A percentile compares a stretch with the other conserved stretches of the same genome.
These are phyloP conservation scores for Ilyonectria sp. DNA, from an alignment of 2,329 filamentous ascomycete genomes.

Conservation along the genomic window DNA sequence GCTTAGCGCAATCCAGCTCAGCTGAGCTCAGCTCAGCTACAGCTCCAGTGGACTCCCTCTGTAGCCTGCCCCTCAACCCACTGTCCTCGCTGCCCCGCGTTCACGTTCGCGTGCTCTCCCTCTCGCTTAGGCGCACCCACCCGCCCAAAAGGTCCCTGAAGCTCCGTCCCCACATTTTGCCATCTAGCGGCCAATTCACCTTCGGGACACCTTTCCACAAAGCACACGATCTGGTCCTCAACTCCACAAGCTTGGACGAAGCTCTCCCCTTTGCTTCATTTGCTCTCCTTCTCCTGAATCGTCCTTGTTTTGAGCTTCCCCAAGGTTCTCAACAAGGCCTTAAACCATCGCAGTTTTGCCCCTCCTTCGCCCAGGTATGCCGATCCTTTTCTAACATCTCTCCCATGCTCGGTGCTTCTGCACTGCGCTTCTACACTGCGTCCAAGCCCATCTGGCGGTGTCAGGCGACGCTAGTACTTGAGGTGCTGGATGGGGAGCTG, in stretches of 20 bases:
- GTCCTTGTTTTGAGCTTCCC: slow-evolving; percentile 41
- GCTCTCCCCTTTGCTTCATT: slow-evolving; percentile 33
- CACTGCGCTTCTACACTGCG: slow-evolving; percentile 8
- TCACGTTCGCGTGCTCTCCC: slow-evolving; percentile 22
- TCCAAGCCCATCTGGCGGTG: slow-evolving; percentile 37
- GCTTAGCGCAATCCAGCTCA: slow-evolving; percentile 1
- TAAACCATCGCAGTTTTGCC: slow-evolving; percentile 22
- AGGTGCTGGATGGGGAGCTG: slow-evolving; percentile 27
- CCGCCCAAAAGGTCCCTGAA: slow-evolving; percentile 37
- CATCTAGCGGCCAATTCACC: slow-evolving; percentile 42
- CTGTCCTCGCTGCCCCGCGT: slow-evolving; percentile 44
- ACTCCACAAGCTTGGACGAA: slow-evolving; percentile 43
- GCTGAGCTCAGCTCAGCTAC: slow-evolving; percentile 22
- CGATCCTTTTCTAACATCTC: neutral
- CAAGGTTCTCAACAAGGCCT: slow-evolving; percentile 42
- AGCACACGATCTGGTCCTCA: slow-evolving; percentile 47
- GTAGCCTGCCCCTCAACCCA: slow-evolving; percentile 20
- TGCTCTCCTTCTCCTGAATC: slow-evolving; percentile 23
- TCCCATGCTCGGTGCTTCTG: neutral
- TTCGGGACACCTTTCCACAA: slow-evolving; percentile 56
- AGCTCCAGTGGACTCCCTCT: slow-evolving; percentile 29
- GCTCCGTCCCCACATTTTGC: slow-evolving; percentile 46
- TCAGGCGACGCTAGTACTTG: slow-evolving; percentile 21
- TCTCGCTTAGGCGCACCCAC: slow-evolving; percentile 32
- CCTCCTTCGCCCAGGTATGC: slow-evolving; percentile 43